Evolutionary conservation across 306 rosid species (phyloP), one percentile per base, ranked within the genome.

Genomic region (Glycyrrhiza uralensis): DNA sequence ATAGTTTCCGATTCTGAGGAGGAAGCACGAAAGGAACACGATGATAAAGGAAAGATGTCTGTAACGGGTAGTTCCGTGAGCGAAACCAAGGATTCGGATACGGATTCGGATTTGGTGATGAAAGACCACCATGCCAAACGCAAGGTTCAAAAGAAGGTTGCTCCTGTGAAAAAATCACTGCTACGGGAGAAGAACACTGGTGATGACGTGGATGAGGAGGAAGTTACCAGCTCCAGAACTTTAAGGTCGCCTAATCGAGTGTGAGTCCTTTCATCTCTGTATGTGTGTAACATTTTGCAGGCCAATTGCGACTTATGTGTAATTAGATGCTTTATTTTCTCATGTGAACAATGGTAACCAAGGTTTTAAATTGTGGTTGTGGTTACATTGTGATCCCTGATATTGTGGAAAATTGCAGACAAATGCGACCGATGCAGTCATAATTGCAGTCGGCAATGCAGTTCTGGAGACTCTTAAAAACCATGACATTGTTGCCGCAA

Each of bases 21-120:
- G 10, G 20, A 2, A 0, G 2, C n/a, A n/a, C n/a, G 3, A 45
- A 45, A 15, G 15, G 2, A 45, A 14, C 7, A 30, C 3, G 7
- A 9, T 28, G 71, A 49, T 38, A 46, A 68, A 35, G 24, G 28
- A 17, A 65, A 46, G 38, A 71, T 64, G 67, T 68, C 75, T 69
- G 64, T 28, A 33, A 36, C 30, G 41, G 47, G n/a, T 24, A 54
- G 71, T 71, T 77, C 79, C 20, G 56, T 55, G n/a, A 56, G 85
- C 32, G 89, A 76, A 74, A 73, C 79, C 54, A 61, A 60, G 15
- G 82, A 74, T 77, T 69, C 76, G 1, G 74, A 68, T 55, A 51
- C 42, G 0, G 74, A 69, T 6, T 19, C 58, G 26, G 28, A 44
- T 4, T 2, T 28, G 0, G 68, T 50, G 67, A 66, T 44, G 61